phyloP scores from a whole-genome alignment of 2,329 filamentous ascomycete species.

The Venturia carpophila region DNA sequence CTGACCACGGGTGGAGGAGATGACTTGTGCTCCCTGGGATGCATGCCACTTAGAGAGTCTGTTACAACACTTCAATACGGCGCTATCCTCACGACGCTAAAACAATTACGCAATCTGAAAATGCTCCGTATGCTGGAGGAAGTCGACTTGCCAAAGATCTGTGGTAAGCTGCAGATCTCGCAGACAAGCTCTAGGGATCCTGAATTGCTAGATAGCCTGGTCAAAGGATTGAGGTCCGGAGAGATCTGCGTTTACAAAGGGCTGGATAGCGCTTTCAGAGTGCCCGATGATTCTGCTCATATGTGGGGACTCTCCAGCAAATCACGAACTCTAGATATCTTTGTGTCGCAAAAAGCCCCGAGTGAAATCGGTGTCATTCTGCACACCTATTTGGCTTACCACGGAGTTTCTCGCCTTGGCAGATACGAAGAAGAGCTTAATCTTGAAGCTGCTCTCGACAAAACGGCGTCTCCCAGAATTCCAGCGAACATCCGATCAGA shows the following conservation, averaged over 20 bases:
- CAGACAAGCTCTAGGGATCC: background rate
- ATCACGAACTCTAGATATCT: constrained; percentile 9
- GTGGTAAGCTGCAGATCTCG: background rate
- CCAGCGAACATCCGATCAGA: background rate
- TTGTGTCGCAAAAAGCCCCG: constrained; percentile 12
- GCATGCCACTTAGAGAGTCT: background rate
- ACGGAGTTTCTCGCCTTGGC: constrained; percentile 4
- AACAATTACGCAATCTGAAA: constrained; percentile 3
- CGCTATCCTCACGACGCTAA: background rate
- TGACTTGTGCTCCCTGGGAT: background rate
- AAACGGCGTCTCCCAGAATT: background rate
- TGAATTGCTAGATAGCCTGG: background rate
- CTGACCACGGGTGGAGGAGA: background rate
- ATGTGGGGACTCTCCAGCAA: constrained; percentile 14
- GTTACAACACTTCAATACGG: constrained; percentile 1
- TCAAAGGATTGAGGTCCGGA: constrained; percentile 7
- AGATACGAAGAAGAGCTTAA: constrained; percentile 9
- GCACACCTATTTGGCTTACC: constrained; percentile 6
- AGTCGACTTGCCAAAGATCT: constrained; percentile 9
- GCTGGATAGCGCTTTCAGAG: constrained; percentile 5
- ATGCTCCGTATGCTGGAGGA: constrained; percentile 12
- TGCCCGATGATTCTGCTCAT: constrained; percentile 3
- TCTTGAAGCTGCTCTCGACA: background rate
- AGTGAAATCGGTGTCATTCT: constrained; percentile 7
- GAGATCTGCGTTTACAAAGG: constrained; percentile 12